These are phyloP conservation scores for Hyaloscypha finlandica DNA, from an alignment of 495 filamentous ascomycete genomes.

Conservation along the genomic window DNA sequence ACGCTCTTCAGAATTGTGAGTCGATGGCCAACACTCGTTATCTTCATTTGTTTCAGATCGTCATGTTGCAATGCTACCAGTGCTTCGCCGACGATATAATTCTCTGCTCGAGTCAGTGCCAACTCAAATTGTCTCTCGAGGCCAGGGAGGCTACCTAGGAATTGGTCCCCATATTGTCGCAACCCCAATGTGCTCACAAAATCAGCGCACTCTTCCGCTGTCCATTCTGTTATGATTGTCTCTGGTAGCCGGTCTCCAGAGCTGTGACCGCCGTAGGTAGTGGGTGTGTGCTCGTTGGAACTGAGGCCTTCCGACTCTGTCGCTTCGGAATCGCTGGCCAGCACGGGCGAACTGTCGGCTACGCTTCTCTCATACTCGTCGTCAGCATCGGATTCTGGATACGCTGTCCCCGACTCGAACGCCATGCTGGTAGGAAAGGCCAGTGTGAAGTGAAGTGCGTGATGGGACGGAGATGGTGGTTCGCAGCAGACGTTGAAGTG, in stretches of 20 bases:
- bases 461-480: constrained; percentile 14
- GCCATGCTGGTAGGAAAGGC: constrained; percentile 42
- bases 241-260: constrained; percentile 70
- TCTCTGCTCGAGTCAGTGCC: constrained; percentile 61
- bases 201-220: constrained; percentile 81
- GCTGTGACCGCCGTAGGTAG: constrained; percentile 71
- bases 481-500: constrained; percentile 2
- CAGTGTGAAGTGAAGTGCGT: neutral
- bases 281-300: constrained; percentile 85
- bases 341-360: constrained; percentile 67
- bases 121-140: neutral
- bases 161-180: constrained; percentile 77
- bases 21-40: constrained; percentile 88
- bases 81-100: constrained; percentile 91
- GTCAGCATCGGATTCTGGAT: constrained; percentile 86
- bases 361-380: constrained; percentile 90
- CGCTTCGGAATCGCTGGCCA: constrained; percentile 74
- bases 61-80: constrained; percentile 87
- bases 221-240: constrained; percentile 86
- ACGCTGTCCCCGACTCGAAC: constrained; percentile 59
- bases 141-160: constrained; percentile 63
- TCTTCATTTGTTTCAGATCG: constrained; percentile 91
- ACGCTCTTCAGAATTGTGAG: constrained; percentile 93
- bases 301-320: constrained; percentile 75
- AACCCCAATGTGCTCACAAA: constrained; percentile 80